These are phyloP conservation scores for Saturnispora galanensis DNA, from an alignment of 805 yeast species.

Conservation along the genomic window DNA sequence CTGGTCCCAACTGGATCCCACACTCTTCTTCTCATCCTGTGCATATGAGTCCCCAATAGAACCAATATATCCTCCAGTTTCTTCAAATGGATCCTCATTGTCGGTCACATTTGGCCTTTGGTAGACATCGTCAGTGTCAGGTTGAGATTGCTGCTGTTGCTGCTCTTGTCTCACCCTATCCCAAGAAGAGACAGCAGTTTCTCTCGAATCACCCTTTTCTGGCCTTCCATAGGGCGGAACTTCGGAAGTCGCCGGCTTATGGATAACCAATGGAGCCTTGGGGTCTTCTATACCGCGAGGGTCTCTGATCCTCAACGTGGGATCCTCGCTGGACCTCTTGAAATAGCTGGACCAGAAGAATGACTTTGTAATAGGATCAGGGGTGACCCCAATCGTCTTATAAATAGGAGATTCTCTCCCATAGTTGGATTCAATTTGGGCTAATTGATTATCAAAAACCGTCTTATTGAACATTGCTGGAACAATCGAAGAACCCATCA, in stretches of 20 bases:
- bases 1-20: slow-evolving; percentile 3
- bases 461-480: slow-evolving; percentile 23
- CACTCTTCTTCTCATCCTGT: neutral
- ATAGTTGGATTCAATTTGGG: slow-evolving; percentile 19
- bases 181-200: slow-evolving; percentile 17
- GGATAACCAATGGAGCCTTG: neutral
- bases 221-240: slow-evolving; percentile 11
- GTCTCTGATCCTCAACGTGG: slow-evolving; percentile 43
- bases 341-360: slow-evolving; percentile 43
- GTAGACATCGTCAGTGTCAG: neutral
- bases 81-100: slow-evolving; percentile 5
- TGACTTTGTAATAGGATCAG: slow-evolving; percentile 21
- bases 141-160: neutral
- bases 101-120: neutral
- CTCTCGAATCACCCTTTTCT: neutral
- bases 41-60: slow-evolving; percentile 7
- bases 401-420: slow-evolving; percentile 19
- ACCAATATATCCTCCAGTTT: neutral
- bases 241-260: neutral
- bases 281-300: slow-evolving; percentile 31
- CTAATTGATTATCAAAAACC: slow-evolving; percentile 27
- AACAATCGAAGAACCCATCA: slow-evolving; percentile 28
- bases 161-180: slow-evolving; percentile 16
- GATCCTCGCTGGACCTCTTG: slow-evolving; percentile 39
- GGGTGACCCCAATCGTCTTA: slow-evolving; percentile 17